A percentile compares a stretch with the other conserved stretches of the same genome.
phyloP scores from a whole-genome alignment of 345 rosid species.

The Syzygium grande region DNA sequence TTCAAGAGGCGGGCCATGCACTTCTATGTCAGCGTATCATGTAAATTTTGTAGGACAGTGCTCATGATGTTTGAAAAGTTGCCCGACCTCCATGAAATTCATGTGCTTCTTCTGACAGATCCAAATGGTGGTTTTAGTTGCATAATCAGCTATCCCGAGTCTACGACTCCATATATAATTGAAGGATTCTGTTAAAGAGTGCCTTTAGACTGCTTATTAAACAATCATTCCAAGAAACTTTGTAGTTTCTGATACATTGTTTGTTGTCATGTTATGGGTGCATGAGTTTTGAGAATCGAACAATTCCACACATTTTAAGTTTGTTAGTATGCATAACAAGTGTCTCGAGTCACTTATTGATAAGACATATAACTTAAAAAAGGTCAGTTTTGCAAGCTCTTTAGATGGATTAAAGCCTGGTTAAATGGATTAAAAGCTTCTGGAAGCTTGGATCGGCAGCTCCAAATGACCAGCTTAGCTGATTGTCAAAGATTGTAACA shows the following conservation, averaged over 20 bases:
- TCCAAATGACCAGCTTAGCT: background rate
- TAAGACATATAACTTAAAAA: background rate
- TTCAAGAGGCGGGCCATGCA: background rate
- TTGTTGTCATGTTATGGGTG: background rate
- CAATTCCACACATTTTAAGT: background rate
- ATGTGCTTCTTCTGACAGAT: background rate
- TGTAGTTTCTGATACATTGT: background rate
- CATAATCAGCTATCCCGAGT: background rate
- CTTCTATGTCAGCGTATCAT: background rate
- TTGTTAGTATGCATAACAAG: background rate
- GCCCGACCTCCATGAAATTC: background rate
- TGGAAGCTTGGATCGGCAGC: background rate
- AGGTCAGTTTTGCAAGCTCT: background rate
- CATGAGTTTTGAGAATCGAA: background rate
- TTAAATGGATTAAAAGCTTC: background rate
- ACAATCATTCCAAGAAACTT: background rate
- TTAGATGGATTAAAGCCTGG: background rate
- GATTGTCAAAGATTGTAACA: background rate
- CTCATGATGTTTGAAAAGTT: background rate
- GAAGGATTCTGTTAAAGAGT: background rate
- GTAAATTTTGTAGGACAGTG: background rate
- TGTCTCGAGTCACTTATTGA: background rate
- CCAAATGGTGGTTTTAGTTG: background rate
- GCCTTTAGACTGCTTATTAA: background rate
- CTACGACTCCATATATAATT: background rate